Base-by-base conservation (phyloP, 2,329 filamentous ascomycete genomes). In the Tolypocladium capitatum region DNA sequence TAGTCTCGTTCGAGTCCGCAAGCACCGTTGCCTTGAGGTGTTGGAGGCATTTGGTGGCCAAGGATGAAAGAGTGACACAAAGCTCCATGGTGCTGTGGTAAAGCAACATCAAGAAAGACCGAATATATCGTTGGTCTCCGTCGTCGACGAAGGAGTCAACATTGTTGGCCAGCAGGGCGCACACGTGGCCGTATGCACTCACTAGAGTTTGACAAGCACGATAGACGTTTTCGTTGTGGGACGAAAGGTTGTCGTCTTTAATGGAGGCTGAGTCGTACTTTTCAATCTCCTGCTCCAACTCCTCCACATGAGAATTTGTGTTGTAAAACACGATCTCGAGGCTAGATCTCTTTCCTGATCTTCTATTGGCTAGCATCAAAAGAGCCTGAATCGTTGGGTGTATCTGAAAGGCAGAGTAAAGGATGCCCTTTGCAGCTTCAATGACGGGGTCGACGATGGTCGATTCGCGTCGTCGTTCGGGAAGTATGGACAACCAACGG, bases 31-130 rank as follows among this genome's bases (percentile, higher is more conserved):
- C 24, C 24, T 24, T 24, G 5, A 24, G 24, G 24, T 24, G 24
- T 5, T 24, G 24, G 24, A 4, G 3, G 24, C 24, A 5, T 24
- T 24, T 24, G 24, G 24, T 24, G 24, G 5, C 24, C 24, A 24
- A 24, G 24, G 5, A 24, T 24, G 24, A 24, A 24, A 24, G 24
- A 24, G 76, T 79, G 5, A 77, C 76, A 7, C 79, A 74, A 46
- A 83, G 69, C 60, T 83, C 80, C 72, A 80, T 82, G 50, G 81
- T 77, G 61, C 80, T 82, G 55, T 82, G 81, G 60, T 81, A 83
- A 6, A 83, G 68, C 53, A 78, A 70, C 60, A 81, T 71, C 56
- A 83, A 63, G 53, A 83, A 70, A 4, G 77, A 80, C 43, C 80
- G 77, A 57, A 83, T 80, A 58, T 83, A 83, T 51, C 80, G 73